Conservation (phyloP, 2,329 filamentous ascomycete genomes). For the Mycocentrospora acerina region DNA sequence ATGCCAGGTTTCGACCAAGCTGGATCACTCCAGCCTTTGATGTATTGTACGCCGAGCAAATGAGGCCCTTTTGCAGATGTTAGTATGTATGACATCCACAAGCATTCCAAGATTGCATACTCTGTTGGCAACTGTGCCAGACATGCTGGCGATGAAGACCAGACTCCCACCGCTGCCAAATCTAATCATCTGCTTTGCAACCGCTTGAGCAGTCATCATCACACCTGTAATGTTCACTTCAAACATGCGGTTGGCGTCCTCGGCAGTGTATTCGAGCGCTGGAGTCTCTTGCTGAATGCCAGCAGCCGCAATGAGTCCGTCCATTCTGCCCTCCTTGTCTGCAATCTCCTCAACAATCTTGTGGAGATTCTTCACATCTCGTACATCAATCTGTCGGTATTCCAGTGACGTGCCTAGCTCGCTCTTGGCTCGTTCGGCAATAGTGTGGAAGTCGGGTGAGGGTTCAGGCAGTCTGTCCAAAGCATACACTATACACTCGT, state of each 20-base stretch:
- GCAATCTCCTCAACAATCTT: slow-evolving; percentile 69
- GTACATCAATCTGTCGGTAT: slow-evolving; percentile 80
- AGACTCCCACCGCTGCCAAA: slow-evolving; percentile 63
- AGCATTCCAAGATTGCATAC: slow-evolving; percentile 45
- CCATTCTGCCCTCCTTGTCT: slow-evolving; percentile 68
- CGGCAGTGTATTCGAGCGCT: slow-evolving; percentile 73
- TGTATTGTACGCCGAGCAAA: slow-evolving; percentile 72
- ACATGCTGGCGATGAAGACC: slow-evolving; percentile 65
- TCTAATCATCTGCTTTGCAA: slow-evolving; percentile 64
- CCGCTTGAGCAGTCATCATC: slow-evolving; percentile 65
- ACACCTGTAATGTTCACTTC: slow-evolving; percentile 63
- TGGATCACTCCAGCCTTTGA: slow-evolving; percentile 75
- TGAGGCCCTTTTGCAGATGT: slow-evolving; percentile 54
- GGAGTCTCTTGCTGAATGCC: slow-evolving; percentile 81
- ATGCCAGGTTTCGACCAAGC: slow-evolving; percentile 68
- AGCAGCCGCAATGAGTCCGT: slow-evolving; percentile 75
- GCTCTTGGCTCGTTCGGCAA: slow-evolving; percentile 63
- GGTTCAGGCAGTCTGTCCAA: slow-evolving; percentile 64
- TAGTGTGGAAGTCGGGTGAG: slow-evolving; percentile 62
- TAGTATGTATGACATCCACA: slow-evolving; percentile 6
- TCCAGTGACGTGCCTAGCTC: slow-evolving; percentile 68
- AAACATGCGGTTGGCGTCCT: slow-evolving; percentile 64
- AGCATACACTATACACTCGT: slow-evolving; percentile 60
- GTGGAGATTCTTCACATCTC: slow-evolving; percentile 69
- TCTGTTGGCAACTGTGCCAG: slow-evolving; percentile 61